A percentile compares a stretch with the other conserved stretches of the same genome.
Evolutionary conservation across 129 eudicot species (phyloP).

Genomic region (Mikania micrantha): DNA sequence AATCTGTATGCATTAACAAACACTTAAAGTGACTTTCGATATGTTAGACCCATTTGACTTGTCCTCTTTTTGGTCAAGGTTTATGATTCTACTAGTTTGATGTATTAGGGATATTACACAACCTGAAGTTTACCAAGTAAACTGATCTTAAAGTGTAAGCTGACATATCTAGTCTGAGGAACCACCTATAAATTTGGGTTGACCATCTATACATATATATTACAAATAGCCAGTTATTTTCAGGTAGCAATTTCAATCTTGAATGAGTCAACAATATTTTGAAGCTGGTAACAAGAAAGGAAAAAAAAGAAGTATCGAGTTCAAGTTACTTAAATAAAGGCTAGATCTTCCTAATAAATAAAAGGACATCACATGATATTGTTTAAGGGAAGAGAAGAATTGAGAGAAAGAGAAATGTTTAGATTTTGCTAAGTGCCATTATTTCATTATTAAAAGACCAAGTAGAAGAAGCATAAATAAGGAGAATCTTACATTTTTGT

Average conservation of each 20-base stretch:
- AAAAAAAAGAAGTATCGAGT: too few relatives aligned
- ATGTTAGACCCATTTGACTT: background rate
- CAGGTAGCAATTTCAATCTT: background rate
- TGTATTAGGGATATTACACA: background rate
- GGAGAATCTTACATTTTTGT: background rate
- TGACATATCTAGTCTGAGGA: background rate
- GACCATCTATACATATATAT: too few relatives aligned
- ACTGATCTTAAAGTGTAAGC: background rate
- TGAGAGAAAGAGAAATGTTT: background rate
- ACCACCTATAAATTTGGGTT: background rate
- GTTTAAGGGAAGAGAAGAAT: background rate
- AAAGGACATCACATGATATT: background rate
- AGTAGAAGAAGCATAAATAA: background rate
- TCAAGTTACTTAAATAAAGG: background rate
- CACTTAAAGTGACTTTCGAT: background rate
- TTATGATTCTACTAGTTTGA: background rate
- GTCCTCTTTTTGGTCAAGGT: background rate
- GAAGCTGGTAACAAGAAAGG: background rate
- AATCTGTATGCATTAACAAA: background rate
- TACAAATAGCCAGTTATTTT: too few relatives aligned
- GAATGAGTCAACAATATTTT: background rate
- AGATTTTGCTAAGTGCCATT: background rate
- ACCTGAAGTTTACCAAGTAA: background rate
- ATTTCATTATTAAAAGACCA: background rate
- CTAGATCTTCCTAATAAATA: background rate